These are phyloP conservation scores for Aspergillus quadrilineatus DNA, from an alignment of 2,329 filamentous ascomycete genomes.

Conservation along the genomic window DNA sequence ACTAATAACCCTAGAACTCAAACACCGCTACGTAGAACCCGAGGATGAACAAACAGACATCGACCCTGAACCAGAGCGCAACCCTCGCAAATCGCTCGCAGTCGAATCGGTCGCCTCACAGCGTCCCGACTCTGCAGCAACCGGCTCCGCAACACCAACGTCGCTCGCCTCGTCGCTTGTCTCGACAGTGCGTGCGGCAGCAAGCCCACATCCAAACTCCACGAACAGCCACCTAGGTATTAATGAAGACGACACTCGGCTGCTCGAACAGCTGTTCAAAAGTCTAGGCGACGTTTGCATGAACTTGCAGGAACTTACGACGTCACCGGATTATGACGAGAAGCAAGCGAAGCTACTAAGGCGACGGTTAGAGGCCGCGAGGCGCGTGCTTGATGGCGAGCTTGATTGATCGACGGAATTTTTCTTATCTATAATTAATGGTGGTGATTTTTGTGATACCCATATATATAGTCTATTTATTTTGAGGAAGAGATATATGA, in stretches of 20 bases:
- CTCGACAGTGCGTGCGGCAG: constrained; percentile 39
- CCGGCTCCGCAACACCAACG: constrained; percentile 33
- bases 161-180: constrained; percentile 36
- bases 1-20: constrained; percentile 18
- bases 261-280: constrained; percentile 56
- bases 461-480: constrained; percentile 8
- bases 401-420: constrained; percentile 35
- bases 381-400: constrained; percentile 69
- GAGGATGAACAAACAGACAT: constrained; percentile 14
- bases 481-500: neutral
- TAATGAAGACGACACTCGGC: constrained; percentile 56
- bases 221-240: constrained; percentile 31
- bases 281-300: constrained; percentile 51
- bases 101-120: constrained; percentile 27
- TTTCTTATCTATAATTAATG: constrained; percentile 9
- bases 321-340: constrained; percentile 55
- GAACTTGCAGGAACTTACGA: constrained; percentile 48
- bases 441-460: constrained; percentile 14
- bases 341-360: constrained; percentile 63
- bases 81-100: constrained; percentile 5
- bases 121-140: constrained; percentile 28
- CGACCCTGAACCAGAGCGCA: constrained; percentile 12
- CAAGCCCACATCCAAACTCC: constrained; percentile 27
- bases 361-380: constrained; percentile 71
- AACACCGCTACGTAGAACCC: constrained; percentile 19